Evolutionary conservation across 2,329 filamentous ascomycete species (phyloP).

Genomic region (Cercospora sp.): DNA sequence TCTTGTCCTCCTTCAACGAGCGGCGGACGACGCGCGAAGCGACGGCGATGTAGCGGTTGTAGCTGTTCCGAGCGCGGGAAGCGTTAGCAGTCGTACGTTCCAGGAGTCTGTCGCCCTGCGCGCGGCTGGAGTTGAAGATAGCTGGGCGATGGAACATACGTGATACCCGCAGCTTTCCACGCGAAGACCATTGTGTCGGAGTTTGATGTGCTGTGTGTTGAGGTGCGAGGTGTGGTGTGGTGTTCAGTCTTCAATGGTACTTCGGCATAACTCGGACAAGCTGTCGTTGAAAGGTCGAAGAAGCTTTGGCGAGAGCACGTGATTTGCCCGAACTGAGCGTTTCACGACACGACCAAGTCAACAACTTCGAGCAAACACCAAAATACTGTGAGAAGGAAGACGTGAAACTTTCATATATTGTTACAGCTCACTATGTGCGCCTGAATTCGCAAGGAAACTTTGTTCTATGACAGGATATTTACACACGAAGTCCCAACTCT

Average conservation of each 20-base stretch:
- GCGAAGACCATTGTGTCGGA: slow-evolving; percentile 84
- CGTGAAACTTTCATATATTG: slow-evolving; percentile 32
- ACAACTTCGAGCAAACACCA: background rate
- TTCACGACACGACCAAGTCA: background rate
- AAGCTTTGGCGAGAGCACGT: slow-evolving; percentile 2
- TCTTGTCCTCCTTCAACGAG: slow-evolving; percentile 93
- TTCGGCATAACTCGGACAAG: slow-evolving; percentile 14
- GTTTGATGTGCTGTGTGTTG: slow-evolving; percentile 24
- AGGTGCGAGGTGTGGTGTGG: background rate
- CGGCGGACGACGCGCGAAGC: slow-evolving; percentile 92
- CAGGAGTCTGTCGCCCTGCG: background rate
- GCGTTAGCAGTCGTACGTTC: slow-evolving; percentile 23
- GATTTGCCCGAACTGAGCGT: background rate
- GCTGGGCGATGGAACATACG: slow-evolving; percentile 60
- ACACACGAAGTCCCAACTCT: slow-evolving; percentile 92
- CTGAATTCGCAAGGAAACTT: slow-evolving; percentile 33
- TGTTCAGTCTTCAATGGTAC: slow-evolving; percentile 16
- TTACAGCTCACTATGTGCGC: slow-evolving; percentile 38
- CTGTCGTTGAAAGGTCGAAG: slow-evolving; percentile 4
- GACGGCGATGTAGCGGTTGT: slow-evolving; percentile 99
- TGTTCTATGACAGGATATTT: slow-evolving; percentile 51
- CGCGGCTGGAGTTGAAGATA: background rate
- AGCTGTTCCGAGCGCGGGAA: slow-evolving; percentile 60
- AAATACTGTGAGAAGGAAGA: background rate
- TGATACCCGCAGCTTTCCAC: slow-evolving; percentile 97